These are phyloP conservation scores for Spinacia oleracea DNA, from an alignment of 179 eudicot genomes.

Conservation along the genomic window DNA sequence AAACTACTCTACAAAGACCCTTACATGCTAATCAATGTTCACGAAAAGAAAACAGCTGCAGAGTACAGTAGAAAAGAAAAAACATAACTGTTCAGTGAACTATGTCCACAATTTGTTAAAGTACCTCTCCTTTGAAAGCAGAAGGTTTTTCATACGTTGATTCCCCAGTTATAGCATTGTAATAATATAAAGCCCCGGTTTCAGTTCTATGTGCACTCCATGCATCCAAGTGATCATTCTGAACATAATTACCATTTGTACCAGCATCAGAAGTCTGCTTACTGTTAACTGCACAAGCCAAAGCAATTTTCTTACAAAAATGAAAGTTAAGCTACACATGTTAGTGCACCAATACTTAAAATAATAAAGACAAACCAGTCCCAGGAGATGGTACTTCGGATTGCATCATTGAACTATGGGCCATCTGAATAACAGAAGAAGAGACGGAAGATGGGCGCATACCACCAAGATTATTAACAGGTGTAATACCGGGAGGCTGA, in stretches of 20 bases:
- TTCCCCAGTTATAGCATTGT: conserved; percentile 79
- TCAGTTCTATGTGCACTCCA: conserved; percentile 98
- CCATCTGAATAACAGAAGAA: conserved; percentile 38
- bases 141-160: conserved; percentile 91
- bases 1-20: background rate
- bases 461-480: conserved; percentile 48
- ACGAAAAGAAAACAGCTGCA: background rate
- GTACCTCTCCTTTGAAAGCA: conserved; percentile 86
- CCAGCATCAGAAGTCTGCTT: conserved; percentile 41
- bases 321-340: background rate
- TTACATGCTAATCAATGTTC: background rate
- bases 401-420: conserved; percentile 38
- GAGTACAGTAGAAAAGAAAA: background rate
- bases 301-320: conserved; percentile 3
- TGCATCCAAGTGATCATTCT: conserved; percentile 53
- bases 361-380: conserved; percentile 49
- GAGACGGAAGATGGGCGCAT: conserved; percentile 22
- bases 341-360: background rate
- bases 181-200: conserved; percentile 81
- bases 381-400: conserved; percentile 69
- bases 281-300: conserved; percentile 42
- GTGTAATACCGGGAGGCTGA: conserved; percentile 83
- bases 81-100: background rate
- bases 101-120: background rate
- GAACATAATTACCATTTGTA: conserved; percentile 31